A percentile compares a stretch with the other conserved stretches of the same genome.
Conservation (phyloP, 176 grass and related monocot species). For the Areca catechu region DNA sequence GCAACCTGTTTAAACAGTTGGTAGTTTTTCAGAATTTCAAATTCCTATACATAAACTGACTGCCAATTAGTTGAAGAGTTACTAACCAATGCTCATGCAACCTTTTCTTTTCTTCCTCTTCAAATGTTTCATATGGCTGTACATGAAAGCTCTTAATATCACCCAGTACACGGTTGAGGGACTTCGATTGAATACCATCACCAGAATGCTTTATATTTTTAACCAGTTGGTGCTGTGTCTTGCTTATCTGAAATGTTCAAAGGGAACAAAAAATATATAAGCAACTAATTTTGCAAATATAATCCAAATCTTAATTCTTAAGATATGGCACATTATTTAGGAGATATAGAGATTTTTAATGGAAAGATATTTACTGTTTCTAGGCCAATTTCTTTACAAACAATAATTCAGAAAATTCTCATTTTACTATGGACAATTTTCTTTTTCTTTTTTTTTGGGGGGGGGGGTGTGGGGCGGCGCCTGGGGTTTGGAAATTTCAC, state of each 20-base stretch:
- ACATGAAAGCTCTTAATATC: slow-evolving; percentile 41
- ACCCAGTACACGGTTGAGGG: slow-evolving; percentile 39
- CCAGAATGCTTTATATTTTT: slow-evolving; percentile 50
- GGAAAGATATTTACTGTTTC: too few species aligned
- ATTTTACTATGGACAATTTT: too few species aligned
- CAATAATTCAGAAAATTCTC: too few species aligned
- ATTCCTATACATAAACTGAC: background rate
- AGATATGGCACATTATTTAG: too few species aligned
- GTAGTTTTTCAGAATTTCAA: slow-evolving; percentile 10
- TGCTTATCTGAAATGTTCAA: slow-evolving; percentile 39
- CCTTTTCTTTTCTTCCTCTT: slow-evolving; percentile 35
- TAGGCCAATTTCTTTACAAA: too few species aligned
- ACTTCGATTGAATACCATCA: slow-evolving; percentile 46
- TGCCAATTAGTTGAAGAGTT: slow-evolving; percentile 5
- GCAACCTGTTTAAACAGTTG: slow-evolving; percentile 29
- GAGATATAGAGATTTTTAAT: too few species aligned
- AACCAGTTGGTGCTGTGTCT: slow-evolving; percentile 37
- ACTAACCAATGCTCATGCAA: slow-evolving; percentile 37
- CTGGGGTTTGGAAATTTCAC: too few species aligned
- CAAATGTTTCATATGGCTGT: slow-evolving; percentile 33
- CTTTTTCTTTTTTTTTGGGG: too few species aligned
- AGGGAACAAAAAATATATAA: background rate
- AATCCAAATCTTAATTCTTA: too few species aligned
- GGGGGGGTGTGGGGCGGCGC: too few species aligned
- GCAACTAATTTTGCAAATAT: too few species aligned